Evolutionary conservation across 495 filamentous ascomycete genomes (phyloP), one percentile per base, ranked within the genome.

Genomic region (Penicillium manginii): DNA sequence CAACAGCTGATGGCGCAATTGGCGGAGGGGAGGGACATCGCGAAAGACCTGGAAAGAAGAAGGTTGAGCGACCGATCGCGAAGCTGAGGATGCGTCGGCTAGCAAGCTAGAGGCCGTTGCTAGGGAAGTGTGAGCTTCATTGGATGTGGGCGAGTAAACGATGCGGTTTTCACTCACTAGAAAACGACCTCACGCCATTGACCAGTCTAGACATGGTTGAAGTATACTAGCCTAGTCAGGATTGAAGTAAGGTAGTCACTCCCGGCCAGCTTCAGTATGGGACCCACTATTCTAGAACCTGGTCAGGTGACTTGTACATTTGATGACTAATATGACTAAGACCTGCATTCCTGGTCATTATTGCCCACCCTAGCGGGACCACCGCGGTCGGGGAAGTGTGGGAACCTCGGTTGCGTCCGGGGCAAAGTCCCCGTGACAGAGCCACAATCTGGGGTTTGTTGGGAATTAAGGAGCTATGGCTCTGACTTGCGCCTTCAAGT

Each of bases 21-120:
- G 70, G 48, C 92, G 91, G 35, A 97, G 80, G 2, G 80, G 74
- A 18, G 86, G 73, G 56, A 93, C 84, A 62, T 88, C 85, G 59
- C 87, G 88, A 73, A 94, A 87, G 64, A 96, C 76, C 70, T 88
- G 85, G 66, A 93, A 77, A 39, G 73, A 76, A 46, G 70, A 63
- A 11, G 64, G 64, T 35, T 67, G 63, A 31, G 66, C 62, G 43
- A 56, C 48, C 29, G 70, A 58, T 26, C 64, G 62, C 37, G 64
- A 52, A 21, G 68, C 58, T n/a, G 63, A 62, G 26, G 68, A 59
- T 35, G 67, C 58, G 26, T 65, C 62, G 37, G 66, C 63, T 50
- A 72, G 57, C 18, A 71, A 54, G 26, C 69, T 67, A 10, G 64
- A 67, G 60, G 69, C 69, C 11, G 63, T 69, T 61, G 62, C 64